These are phyloP conservation scores for Talaromyces funiculosus DNA, from an alignment of 2,329 filamentous ascomycete genomes.

Conservation along the genomic window DNA sequence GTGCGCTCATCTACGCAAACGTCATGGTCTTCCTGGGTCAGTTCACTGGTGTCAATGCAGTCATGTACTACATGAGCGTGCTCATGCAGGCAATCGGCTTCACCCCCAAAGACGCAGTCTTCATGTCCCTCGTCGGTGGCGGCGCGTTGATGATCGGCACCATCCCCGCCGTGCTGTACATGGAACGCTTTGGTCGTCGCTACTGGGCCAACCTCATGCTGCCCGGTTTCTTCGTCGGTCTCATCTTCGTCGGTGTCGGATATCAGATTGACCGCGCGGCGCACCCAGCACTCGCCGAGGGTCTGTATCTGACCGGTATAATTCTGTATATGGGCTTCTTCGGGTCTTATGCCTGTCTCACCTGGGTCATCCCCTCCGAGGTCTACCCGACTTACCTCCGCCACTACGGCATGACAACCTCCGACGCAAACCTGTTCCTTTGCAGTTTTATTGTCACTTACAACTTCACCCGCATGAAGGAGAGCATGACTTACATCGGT, in stretches of 20 bases:
- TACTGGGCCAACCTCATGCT: conserved; percentile 71
- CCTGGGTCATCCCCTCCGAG: conserved; percentile 63
- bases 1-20: conserved; percentile 62
- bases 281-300: conserved; percentile 48
- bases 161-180: conserved; percentile 62
- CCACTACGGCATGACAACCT: conserved; percentile 68
- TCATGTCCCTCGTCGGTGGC: conserved; percentile 70
- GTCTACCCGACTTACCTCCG: conserved; percentile 68
- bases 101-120: conserved; percentile 55
- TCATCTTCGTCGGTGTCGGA: conserved; percentile 60
- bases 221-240: conserved; percentile 64
- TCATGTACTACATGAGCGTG: conserved; percentile 67
- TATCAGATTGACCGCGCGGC: conserved; percentile 52
- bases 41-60: conserved; percentile 64
- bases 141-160: conserved; percentile 62
- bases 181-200: conserved; percentile 66
- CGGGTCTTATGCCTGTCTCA: conserved; percentile 59
- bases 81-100: conserved; percentile 66
- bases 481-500: conserved; percentile 61
- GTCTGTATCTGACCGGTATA: conserved; percentile 58
- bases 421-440: conserved; percentile 63
- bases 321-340: conserved; percentile 63
- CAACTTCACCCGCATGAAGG: conserved; percentile 67
- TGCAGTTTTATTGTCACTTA: conserved; percentile 69
- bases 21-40: conserved; percentile 67